These are phyloP conservation scores for Plantago ovata DNA, from an alignment of 257 asterid genomes.

Conservation along the genomic window DNA sequence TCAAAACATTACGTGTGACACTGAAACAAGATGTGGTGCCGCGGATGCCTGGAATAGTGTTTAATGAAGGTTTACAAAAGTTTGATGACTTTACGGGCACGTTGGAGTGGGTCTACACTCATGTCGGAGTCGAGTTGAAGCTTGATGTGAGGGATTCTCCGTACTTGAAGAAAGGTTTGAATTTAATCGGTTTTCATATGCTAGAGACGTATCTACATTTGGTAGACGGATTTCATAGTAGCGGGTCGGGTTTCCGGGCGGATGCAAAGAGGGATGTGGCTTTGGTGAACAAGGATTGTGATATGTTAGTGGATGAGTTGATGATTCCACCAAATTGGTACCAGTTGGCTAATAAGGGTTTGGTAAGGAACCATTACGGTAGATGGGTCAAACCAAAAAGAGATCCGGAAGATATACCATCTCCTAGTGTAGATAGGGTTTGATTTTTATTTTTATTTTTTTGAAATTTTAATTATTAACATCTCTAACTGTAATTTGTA, in stretches of 20 bases:
- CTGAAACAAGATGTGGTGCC: constrained; percentile 69
- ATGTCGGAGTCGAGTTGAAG: constrained; percentile 66
- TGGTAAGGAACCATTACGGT: constrained; percentile 50
- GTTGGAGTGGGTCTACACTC: constrained; percentile 83
- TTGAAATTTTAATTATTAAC: background rate
- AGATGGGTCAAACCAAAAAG: constrained; percentile 77
- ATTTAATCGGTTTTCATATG: constrained; percentile 63
- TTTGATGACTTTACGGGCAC: constrained; percentile 69
- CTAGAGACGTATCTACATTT: constrained; percentile 70
- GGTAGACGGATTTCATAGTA: constrained; percentile 49
- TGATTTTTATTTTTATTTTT: too few relatives aligned
- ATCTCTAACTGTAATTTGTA: too few relatives aligned
- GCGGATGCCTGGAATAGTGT: constrained; percentile 60
- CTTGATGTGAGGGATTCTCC: constrained; percentile 58
- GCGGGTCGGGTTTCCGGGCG: constrained; percentile 42
- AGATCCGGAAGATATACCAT: constrained; percentile 64
- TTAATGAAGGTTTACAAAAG: constrained; percentile 65
- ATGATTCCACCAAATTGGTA: constrained; percentile 69
- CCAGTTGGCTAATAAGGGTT: constrained; percentile 62
- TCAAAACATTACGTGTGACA: constrained; percentile 55
- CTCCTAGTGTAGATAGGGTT: constrained; percentile 31
- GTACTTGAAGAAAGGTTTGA: constrained; percentile 50
- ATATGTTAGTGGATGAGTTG: constrained; percentile 69
- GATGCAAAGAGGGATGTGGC: constrained; percentile 68
- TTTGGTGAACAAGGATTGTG: constrained; percentile 71